phyloP scores from a whole-genome alignment of 1,284 basidiomycete genomes.

The Leccinum fuscescens region DNA sequence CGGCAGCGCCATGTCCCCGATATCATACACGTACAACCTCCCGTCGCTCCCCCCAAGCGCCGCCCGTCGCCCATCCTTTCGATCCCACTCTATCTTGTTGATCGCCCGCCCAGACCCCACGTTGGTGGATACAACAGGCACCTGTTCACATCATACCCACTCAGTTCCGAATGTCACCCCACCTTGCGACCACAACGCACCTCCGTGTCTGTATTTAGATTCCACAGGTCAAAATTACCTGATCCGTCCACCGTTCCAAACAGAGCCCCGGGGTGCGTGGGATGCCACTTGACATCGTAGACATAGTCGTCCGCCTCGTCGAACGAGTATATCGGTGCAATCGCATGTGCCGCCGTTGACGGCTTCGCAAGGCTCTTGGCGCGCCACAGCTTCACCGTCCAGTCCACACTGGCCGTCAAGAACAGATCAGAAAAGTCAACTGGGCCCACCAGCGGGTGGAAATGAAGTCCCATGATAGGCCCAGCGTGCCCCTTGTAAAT shows the following conservation, averaged over 20 bases:
- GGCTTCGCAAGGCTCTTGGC: conserved; percentile 60
- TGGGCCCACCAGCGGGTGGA: conserved; percentile 88
- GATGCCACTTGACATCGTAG: conserved; percentile 99
- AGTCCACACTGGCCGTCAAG: conserved; percentile 88
- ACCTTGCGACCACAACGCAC: conserved; percentile 44
- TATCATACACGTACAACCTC: conserved; percentile 89
- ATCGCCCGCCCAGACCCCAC: conserved; percentile 77
- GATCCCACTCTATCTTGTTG: conserved; percentile 95
- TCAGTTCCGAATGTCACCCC: conserved; percentile 4
- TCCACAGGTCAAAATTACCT: conserved; percentile 95
- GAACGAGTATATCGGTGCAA: conserved; percentile 83
- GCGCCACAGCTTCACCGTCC: conserved; percentile 95
- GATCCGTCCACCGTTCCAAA: conserved; percentile 94
- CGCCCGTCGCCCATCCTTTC: conserved; percentile 78
- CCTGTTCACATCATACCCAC: conserved; percentile 42
- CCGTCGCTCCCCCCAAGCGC: conserved; percentile 93
- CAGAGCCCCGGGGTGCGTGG: conserved; percentile 69
- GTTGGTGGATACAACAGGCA: conserved; percentile 75
- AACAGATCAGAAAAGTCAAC: conserved; percentile 97
- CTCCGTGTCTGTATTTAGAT: conserved; percentile 92
- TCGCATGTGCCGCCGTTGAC: conserved; percentile 53
- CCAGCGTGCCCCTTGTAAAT: conserved; percentile 92
- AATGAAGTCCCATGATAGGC: conserved; percentile 90
- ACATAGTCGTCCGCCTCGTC: conserved; percentile 98
- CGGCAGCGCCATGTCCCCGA: conserved; percentile 85